These are phyloP conservation scores for Phaeosphaeria sp. DNA, from an alignment of 2,329 filamentous ascomycete genomes.

Conservation along the genomic window DNA sequence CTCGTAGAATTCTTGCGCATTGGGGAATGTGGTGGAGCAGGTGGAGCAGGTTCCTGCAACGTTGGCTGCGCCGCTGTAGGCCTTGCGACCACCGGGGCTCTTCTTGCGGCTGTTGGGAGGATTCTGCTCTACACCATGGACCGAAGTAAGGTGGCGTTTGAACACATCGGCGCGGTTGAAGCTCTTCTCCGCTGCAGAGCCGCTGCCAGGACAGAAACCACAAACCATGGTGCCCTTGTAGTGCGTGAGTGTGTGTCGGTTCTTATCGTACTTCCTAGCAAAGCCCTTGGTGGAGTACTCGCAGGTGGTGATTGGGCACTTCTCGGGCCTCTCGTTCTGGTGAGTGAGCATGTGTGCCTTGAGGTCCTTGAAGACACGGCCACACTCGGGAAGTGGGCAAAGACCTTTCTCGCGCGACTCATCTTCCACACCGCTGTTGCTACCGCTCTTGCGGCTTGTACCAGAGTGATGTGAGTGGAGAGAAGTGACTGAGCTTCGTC, in stretches of 20 bases:
- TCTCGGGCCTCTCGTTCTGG: constrained; percentile 87
- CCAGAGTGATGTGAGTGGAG: constrained; percentile 70
- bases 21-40: constrained; percentile 82
- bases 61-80: constrained; percentile 70
- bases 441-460: constrained; percentile 59
- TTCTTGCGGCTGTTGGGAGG: constrained; percentile 90
- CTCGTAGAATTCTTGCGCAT: constrained; percentile 96
- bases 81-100: constrained; percentile 64
- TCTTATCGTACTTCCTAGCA: constrained; percentile 95
- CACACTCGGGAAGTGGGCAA: constrained; percentile 84
- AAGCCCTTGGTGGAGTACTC: constrained; percentile 94
- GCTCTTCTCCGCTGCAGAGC: constrained; percentile 88
- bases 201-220: constrained; percentile 89
- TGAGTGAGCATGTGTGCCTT: constrained; percentile 96
- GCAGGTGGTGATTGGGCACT: constrained; percentile 90
- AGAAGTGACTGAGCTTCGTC: constrained; percentile 73
- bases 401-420: constrained; percentile 70
- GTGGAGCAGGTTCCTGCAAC: constrained; percentile 90
- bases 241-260: constrained; percentile 89
- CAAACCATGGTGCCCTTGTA: constrained; percentile 99
- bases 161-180: constrained; percentile 97
- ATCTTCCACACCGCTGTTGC: constrained; percentile 48
- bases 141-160: constrained; percentile 88
- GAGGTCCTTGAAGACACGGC: constrained; percentile 85
- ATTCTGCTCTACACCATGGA: constrained; percentile 91